Base-by-base conservation (phyloP, 2,329 filamentous ascomycete genomes). In the Fusarium subglutinans region DNA sequence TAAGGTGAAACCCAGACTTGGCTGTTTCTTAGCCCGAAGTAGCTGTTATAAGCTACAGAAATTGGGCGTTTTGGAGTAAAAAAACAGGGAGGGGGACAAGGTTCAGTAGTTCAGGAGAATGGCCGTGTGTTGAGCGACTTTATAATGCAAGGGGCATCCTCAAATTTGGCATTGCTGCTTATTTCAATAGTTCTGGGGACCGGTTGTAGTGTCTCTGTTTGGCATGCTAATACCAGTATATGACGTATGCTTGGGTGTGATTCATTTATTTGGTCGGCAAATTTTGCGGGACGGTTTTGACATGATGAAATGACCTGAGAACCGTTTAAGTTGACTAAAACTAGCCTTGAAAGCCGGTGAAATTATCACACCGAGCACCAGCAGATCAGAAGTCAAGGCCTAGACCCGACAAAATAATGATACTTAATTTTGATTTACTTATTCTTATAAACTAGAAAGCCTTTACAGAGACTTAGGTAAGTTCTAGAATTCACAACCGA, bases 381-480 rank as follows among this genome's bases (percentile, higher is more conserved):
- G 7, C 8, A 48, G 28, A 33, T 33, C 8, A 9, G 9, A 13
- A 8, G 6, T 7, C 3, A 20, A 18, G 13, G 35, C 7, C 6
- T 15, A 7, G 6, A 26, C 6, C 2, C 12, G 5, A 18, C 12
- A 22, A 1, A 48, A 30, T 22, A 12, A 11, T 4, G 17, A 20
- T 45, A 11, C 8, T 45, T 12, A 26, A 20, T 20, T 12, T 20
- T 20, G 6, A 6, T 45, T 26, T 14, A 14, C 6, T 45, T 9
- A 7, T 14, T 20, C 24, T 45, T 14, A 4, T 5, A 20, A 20
- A 12, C 8, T 47, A 8, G 26, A 4, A 17, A 17, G 20, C 10
- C 14, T 12, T n/a, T 6, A 8, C 12, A 20, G 11, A 7, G 5
- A 3, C 8, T 10, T 20, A 1, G 8, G 22, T 14, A 20, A 24